Base-by-base conservation (phyloP, 805 yeast genomes). In the Wickerhamomyces tratensis region DNA sequence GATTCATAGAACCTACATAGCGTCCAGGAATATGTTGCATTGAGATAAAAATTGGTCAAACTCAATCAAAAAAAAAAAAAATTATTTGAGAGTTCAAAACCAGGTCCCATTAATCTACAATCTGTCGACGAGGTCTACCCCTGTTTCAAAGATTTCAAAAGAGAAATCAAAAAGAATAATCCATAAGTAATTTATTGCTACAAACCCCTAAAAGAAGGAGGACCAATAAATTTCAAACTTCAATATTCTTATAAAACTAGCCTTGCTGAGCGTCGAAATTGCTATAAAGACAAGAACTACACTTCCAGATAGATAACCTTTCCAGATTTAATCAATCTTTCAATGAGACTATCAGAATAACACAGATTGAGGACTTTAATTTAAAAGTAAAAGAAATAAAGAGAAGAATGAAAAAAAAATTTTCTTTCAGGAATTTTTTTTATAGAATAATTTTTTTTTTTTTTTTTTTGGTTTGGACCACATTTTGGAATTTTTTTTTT, bases 21-120 rank as follows among this genome's bases (percentile, higher is more conserved):
- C 79, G 96, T 87, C 75, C 84, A 91, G 98, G 98, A 91, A 91
- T 91, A 91, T 91, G 95, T 91, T 78, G 96, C 95, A 71, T 68
- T 81, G 74, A 64, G 64, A 64, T 67, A 7, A 75, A 68, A 64
- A 60, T 59, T 66, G 68, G 82, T 39, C 56, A 51, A 54, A 50
- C 57, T 50, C 61, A 44, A 50, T 53, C 45, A 48, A 42, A 35
- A 37, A 36, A 41, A 41, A 31, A 30, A 31, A 39, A 39, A 42
- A 41, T 39, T 45, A 53, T 48, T 42, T 53, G 70, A 68, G 82
- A 77, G 71, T 74, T 77, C 83, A 74, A 77, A 71, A 59, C 72
- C 76, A 49, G 45, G 57, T 67, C 67, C 74, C 74, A 78, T 86
- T 71, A 51, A 53, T 91, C 72, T 85, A 64, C 82, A 84, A 83